A percentile compares a stretch with the other conserved stretches of the same genome.
Conservation (phyloP, 352 stramenopile species). For the Globisporangium paroecandrum region DNA sequence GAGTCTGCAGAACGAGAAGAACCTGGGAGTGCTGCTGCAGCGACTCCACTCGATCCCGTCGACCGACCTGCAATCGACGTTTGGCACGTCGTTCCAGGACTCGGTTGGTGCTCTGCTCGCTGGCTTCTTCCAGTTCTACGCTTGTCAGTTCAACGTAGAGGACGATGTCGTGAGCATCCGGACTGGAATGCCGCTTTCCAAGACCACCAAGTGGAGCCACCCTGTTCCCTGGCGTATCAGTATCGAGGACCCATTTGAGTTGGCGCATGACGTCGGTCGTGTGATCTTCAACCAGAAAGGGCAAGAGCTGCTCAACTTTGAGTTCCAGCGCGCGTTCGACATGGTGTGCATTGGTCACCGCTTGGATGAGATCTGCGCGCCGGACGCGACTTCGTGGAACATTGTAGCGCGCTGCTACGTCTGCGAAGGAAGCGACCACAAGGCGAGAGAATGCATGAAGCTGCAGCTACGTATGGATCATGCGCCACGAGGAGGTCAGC, state of each 20-base stretch:
- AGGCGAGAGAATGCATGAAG: constrained; percentile 51
- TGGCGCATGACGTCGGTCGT: constrained; percentile 72
- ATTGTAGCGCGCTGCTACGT: constrained; percentile 60
- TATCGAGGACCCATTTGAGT: constrained; percentile 86
- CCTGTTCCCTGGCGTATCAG: constrained; percentile 69
- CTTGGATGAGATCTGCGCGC: constrained; percentile 50
- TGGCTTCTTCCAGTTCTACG: constrained; percentile 97
- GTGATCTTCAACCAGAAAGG: constrained; percentile 75
- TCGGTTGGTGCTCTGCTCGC: constrained; percentile 91
- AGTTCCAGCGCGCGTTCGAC: constrained; percentile 62
- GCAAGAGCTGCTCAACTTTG: constrained; percentile 51
- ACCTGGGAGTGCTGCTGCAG: constrained; percentile 80
- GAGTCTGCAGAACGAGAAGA: constrained; percentile 85
- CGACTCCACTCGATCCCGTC: constrained; percentile 64
- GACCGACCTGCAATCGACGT: constrained; percentile 38
- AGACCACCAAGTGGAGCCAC: constrained; percentile 71
- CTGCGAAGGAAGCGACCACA: constrained; percentile 46
- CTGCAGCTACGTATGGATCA: constrained; percentile 14
- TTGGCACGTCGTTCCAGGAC: constrained; percentile 66
- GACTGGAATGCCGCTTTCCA: constrained; percentile 54
- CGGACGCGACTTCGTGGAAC: constrained; percentile 50
- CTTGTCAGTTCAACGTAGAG: constrained; percentile 94
- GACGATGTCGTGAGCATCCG: constrained; percentile 93
- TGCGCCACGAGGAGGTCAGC: not conserved
- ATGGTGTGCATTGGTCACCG: constrained; percentile 42